A percentile compares a stretch with the other conserved stretches of the same genome.
These are phyloP conservation scores for Aspergillus tubingensis DNA, from an alignment of 2,329 filamentous ascomycete species.

Conservation along the genomic window DNA sequence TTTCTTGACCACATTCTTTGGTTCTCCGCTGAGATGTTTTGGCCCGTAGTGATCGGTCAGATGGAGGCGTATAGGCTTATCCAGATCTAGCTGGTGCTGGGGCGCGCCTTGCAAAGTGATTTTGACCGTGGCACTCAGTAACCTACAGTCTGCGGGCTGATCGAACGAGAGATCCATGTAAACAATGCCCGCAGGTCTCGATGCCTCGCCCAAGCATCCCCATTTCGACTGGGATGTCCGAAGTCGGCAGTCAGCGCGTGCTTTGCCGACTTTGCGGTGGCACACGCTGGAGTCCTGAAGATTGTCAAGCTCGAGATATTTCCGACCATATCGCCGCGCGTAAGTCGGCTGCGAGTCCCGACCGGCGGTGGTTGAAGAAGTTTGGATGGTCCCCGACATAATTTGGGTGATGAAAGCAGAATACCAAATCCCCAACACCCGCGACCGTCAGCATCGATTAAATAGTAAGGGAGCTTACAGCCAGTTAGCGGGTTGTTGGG, in stretches of 20 bases:
- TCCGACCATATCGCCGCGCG: background rate
- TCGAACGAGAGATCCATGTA: slow-evolving; percentile 6
- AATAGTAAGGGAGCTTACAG: too few species aligned
- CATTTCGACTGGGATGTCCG: slow-evolving; percentile 18
- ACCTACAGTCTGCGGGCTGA: background rate
- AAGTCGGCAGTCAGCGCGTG: slow-evolving; percentile 16
- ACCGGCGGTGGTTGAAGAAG: background rate
- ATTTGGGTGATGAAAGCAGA: background rate
- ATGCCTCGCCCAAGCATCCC: slow-evolving; percentile 6
- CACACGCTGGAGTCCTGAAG: slow-evolving; percentile 13
- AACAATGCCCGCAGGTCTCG: background rate
- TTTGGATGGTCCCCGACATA: background rate
- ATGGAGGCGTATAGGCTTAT: background rate
- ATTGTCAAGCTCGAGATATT: slow-evolving; percentile 13
- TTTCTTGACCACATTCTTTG: slow-evolving; percentile 15
- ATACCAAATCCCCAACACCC: background rate
- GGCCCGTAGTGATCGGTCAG: slow-evolving; percentile 24
- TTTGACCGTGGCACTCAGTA: background rate
- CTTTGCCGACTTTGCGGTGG: slow-evolving; percentile 13
- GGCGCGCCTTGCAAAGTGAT: background rate
- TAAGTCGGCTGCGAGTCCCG: background rate
- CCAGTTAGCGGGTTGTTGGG: too few species aligned
- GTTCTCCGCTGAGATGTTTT: slow-evolving; percentile 17
- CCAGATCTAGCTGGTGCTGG: background rate
- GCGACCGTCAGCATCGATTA: background rate